Conservation (phyloP, 306 rosid genomes). For the Malus asiatica region DNA sequence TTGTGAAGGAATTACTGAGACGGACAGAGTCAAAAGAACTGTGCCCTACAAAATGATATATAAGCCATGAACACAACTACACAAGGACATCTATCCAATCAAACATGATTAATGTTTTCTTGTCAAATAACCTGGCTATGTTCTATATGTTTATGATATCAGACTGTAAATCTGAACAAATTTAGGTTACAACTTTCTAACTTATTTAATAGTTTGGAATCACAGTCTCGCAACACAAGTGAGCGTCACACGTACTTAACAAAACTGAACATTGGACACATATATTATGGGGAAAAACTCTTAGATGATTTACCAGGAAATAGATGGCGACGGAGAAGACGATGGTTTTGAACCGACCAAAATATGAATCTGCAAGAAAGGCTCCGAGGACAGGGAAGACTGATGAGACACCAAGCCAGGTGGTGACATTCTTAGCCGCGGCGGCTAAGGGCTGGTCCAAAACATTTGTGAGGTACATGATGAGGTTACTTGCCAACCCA, state of each 20-base stretch:
- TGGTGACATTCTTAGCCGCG: conserved; percentile 51
- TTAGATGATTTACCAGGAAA: too few relatives aligned
- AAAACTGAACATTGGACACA: background rate
- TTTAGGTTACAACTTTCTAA: too few relatives aligned
- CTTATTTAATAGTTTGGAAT: too few relatives aligned
- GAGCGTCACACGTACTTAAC: too few relatives aligned
- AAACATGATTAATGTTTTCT: too few relatives aligned
- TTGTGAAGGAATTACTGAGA: background rate
- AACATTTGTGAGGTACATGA: conserved; percentile 31
- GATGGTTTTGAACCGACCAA: conserved; percentile 7
- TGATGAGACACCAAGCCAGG: conserved; percentile 49
- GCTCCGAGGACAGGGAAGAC: conserved; percentile 60
- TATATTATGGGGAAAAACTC: background rate
- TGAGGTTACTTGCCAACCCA: conserved; percentile 24
- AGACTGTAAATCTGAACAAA: background rate
- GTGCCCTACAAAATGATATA: background rate
- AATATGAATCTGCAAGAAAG: conserved; percentile 45
- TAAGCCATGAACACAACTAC: too few relatives aligned
- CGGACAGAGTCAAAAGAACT: background rate
- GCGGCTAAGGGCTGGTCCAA: conserved; percentile 33
- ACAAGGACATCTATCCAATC: too few relatives aligned
- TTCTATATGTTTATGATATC: background rate
- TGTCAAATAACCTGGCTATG: too few relatives aligned
- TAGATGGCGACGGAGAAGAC: background rate
- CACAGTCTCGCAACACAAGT: too few relatives aligned